phyloP scores from a whole-genome alignment of 1,284 basidiomycete genomes.

The Cryptococcus hybrid region DNA sequence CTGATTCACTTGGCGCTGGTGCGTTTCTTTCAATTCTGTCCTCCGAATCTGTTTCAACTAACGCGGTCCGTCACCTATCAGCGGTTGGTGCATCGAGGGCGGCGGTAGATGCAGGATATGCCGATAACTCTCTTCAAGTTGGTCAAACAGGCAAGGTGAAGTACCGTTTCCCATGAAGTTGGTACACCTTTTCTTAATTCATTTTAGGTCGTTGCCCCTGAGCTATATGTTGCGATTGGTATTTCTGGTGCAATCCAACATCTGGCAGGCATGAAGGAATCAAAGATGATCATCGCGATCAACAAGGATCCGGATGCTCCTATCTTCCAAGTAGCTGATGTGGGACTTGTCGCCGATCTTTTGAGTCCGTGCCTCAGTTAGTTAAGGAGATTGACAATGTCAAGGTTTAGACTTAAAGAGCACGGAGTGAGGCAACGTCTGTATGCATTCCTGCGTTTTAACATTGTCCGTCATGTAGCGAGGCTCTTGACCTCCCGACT shows the following conservation, averaged over 20 bases:
- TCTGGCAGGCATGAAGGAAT: conserved; percentile 99
- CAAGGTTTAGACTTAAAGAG: conserved; percentile 14
- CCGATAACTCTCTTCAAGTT: conserved; percentile 94
- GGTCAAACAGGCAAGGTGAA: conserved; percentile 92
- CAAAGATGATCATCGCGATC: conserved; percentile 95
- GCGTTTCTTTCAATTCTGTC: conserved; percentile 9
- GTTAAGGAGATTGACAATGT: conserved; percentile 64
- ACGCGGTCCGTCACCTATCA: conserved; percentile 6
- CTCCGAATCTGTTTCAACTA: background rate
- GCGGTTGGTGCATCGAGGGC: conserved; percentile 97
- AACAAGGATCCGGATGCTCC: conserved; percentile 99
- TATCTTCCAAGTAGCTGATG: conserved; percentile 98
- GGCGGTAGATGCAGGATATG: conserved; percentile 97
- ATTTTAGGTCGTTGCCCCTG: conserved; percentile 74
- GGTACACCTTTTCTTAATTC: conserved; percentile 67
- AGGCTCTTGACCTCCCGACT: too few relatives aligned
- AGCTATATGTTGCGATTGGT: conserved; percentile 93
- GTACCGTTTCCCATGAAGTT: conserved; percentile 57
- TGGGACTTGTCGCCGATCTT: conserved; percentile 92
- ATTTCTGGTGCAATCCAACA: conserved; percentile 99
- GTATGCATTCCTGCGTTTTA: too few relatives aligned
- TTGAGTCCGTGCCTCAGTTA: conserved; percentile 82
- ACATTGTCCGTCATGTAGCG: too few relatives aligned
- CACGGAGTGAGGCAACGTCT: too few relatives aligned
- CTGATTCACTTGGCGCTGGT: conserved; percentile 82